Evolutionary conservation across 1,139 yeast species (phyloP), one percentile per base, ranked within the genome.

Genomic region (Suhomyces choctaworum): DNA sequence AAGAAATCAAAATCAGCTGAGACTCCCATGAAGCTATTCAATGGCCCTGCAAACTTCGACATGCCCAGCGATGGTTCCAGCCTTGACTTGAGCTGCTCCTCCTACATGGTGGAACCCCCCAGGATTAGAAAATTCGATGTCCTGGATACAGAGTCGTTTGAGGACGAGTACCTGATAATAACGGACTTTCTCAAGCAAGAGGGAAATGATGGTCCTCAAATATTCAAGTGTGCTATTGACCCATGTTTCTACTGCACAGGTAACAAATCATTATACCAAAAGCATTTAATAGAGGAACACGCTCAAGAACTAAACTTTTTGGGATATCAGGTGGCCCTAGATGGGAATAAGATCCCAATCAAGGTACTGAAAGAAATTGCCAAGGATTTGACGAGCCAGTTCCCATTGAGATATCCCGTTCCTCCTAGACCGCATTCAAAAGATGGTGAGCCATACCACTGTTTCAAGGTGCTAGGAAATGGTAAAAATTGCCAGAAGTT

Each of bases 181-280:
- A 36, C 54, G 2, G 52, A 54, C 17, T 27, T 12, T 6, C 16
- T 33, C 6, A 31, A 13, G 4, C 27, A 26, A 3, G n/a, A 7
- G 6, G 3, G 22, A 5, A 10, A 22, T 5, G 22, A 48, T 21
- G 25, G 27, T 11, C 16, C 16, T 7, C 24, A 14, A 5, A 41
- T 63, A 3, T 60, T 46, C 32, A 29, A 44, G 16, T 67, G 73
- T 45, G 65, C 66, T 4, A 62, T 67, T 36, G 41, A 44, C 5
- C 30, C 40, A 4, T 67, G 73, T 41, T 33, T 45, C 10, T 63
- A 60, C 31, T 56, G 64, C 22, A 59, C 71, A 0, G 69, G 66
- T 0, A 63, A 63, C 36, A 58, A 52, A 25, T 32, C 41, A 7
- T 37, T 62, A 17, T 67, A 64, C 43, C 53, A 58, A 30, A 46